Evolutionary conservation across 257 asterid genomes (phyloP), one percentile per base, ranked within the genome.

Genomic region (Solanum pinnatisectum): DNA sequence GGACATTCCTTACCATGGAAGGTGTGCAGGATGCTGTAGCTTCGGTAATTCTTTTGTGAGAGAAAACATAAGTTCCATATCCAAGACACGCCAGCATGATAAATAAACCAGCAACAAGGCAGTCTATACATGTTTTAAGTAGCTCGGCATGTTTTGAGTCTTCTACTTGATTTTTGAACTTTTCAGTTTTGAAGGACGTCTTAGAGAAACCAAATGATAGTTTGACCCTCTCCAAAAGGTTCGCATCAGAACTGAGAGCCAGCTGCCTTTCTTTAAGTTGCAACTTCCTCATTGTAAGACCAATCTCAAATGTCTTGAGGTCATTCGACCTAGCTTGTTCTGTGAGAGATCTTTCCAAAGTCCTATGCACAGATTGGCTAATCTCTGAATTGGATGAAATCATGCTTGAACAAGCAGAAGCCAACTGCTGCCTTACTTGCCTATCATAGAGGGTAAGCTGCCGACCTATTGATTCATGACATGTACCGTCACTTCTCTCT

Each of bases 241-340:
- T 95, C 6, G 96, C 77, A 86, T 89, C 92, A 33, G 95, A 92
- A 83, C 88, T 89, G 81, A 96, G 90, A 52, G 91, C 90, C 87
- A 96, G 81, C 83, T 97, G 88, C 88, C 90, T 91, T 90, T 96
- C 96, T 93, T 94, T 94, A 60, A 96, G 97, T 91, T 92, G 91
- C 93, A 96, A 36, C 84, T 88, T 93, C 91, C 90, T 93, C 94
- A 91, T 91, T 30, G 83, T 89, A 79, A 97, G 98, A 82, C 94
- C 92, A 87, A 97, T 96, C 93, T 95, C 93, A 67, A 94, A 87
- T 88, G 92, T 86, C 92, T 96, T 95, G 25, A 97, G 95, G 87
- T 96, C 94, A 91, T 97, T 97, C 5, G 96, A 93, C 77, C 98
- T 98, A 60, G 94, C 90, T 91, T 95, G 98, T 96, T 96, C 99